These are phyloP conservation scores for Lizonia empirigonia DNA, from an alignment of 2,329 filamentous ascomycete genomes.

Conservation along the genomic window DNA sequence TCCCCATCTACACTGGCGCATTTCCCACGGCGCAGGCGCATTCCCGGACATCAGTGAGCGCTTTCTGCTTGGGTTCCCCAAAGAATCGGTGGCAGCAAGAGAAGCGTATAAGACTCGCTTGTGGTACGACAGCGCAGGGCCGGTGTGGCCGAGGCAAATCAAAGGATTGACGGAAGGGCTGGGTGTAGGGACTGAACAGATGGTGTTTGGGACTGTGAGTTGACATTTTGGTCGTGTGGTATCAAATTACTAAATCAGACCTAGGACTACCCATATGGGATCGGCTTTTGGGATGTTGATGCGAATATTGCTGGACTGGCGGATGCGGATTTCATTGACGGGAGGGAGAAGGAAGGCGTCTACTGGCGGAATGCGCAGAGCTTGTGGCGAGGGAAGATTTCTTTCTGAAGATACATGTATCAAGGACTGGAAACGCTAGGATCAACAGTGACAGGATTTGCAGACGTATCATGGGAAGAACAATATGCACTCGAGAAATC, in stretches of 20 bases:
- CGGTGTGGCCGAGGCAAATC: conserved; percentile 46
- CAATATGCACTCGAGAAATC: background rate
- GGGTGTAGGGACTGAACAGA: conserved; percentile 32
- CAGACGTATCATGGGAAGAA: background rate
- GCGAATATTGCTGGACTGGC: conserved; percentile 40
- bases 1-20: conserved; percentile 41
- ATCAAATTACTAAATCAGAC: background rate
- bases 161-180: conserved; percentile 43
- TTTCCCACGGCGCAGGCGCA: conserved; percentile 46
- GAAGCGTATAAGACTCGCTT: conserved; percentile 39
- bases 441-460: no score
- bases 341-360: conserved; percentile 34
- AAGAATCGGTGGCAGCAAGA: conserved; percentile 31
- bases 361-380: conserved; percentile 34
- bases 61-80: conserved; percentile 42
- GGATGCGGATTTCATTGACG: conserved; percentile 26
- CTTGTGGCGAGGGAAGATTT: conserved; percentile 37
- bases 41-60: conserved; percentile 46
- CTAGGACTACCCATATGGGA: conserved; percentile 47
- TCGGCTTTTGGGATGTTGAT: conserved; percentile 46
- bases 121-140: conserved; percentile 49
- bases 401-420: background rate
- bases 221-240: no score
- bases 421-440: background rate
- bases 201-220: conserved; percentile 48